Conservation (phyloP, 1,284 basidiomycete genomes). For the Heterobasidion parviporum region DNA sequence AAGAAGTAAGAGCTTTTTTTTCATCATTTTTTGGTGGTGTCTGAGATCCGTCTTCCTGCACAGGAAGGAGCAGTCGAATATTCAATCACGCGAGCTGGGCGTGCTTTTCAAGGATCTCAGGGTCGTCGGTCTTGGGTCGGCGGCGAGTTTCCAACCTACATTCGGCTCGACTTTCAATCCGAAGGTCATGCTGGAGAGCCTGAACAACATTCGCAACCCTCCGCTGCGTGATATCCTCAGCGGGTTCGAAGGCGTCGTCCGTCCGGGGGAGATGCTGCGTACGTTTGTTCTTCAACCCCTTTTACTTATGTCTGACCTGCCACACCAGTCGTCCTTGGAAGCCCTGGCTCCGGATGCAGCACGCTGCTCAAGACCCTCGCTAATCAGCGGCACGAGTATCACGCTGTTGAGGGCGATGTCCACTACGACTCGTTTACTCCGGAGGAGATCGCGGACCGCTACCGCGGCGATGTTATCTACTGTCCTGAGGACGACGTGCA, state of each 20-base stretch:
- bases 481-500: conserved; percentile 70
- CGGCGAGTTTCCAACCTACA: conserved; percentile 7
- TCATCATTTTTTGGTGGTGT: neutral
- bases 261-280: conserved; percentile 58
- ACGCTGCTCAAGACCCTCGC: conserved; percentile 69
- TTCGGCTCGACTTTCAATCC: conserved; percentile 32
- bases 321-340: conserved; percentile 47
- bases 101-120: conserved; percentile 26
- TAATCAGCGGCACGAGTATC: conserved; percentile 57
- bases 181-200: conserved; percentile 13
- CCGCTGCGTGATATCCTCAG: conserved; percentile 34
- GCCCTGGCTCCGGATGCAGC: conserved; percentile 64
- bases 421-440: conserved; percentile 60
- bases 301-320: neutral
- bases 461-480: conserved; percentile 56
- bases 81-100: conserved; percentile 25
- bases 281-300: conserved; percentile 11
- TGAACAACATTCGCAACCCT: conserved; percentile 26
- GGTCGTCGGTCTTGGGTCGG: conserved; percentile 25
- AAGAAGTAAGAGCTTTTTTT: conserved; percentile 14
- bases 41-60: neutral
- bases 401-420: conserved; percentile 54
- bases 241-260: conserved; percentile 42
- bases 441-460: conserved; percentile 40
- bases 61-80: conserved; percentile 19